A percentile compares a stretch with the other conserved stretches of the same genome.
Evolutionary conservation across 768 basidiomycete genomes (phyloP).

Genomic region (Auricularia sp.): DNA sequence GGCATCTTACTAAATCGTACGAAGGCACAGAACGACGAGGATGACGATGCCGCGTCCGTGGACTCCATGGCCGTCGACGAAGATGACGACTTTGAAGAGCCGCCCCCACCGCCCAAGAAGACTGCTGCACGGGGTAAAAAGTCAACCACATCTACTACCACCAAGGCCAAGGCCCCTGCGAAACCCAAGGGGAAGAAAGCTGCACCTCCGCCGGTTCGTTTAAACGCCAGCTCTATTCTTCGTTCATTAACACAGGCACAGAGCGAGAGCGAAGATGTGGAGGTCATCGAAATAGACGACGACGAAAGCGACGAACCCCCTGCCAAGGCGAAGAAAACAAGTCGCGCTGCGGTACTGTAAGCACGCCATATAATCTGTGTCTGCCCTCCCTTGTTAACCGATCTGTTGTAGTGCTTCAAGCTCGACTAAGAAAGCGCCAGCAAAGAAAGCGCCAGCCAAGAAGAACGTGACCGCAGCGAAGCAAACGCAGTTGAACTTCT

Average conservation of each 20-base stretch:
- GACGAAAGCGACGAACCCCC: conserved; percentile 38
- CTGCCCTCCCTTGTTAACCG: background rate
- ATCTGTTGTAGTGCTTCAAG: conserved; percentile 6
- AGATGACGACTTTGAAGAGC: conserved; percentile 20
- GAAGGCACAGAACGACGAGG: background rate
- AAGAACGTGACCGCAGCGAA: conserved; percentile 24
- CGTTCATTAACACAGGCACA: background rate
- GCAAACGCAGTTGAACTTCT: conserved; percentile 54
- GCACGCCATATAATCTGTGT: background rate
- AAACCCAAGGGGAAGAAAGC: conserved; percentile 49
- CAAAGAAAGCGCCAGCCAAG: conserved; percentile 34
- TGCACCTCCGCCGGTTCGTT: conserved; percentile 7
- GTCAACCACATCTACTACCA: conserved; percentile 22
- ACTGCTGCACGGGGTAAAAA: conserved; percentile 23
- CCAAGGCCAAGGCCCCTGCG: conserved; percentile 26
- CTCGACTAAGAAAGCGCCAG: conserved; percentile 43
- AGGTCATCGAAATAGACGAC: conserved; percentile 43
- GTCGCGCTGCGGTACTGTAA: conserved; percentile 48
- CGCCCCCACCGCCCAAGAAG: conserved; percentile 19
- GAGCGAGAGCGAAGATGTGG: conserved; percentile 38
- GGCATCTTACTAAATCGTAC: background rate
- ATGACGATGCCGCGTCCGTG: conserved; percentile 32
- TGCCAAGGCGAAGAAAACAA: conserved; percentile 38
- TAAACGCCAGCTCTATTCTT: no score
- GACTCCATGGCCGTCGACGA: conserved; percentile 75